Conservation (phyloP, 441 rosid genomes). For the Erodium texanum region DNA sequence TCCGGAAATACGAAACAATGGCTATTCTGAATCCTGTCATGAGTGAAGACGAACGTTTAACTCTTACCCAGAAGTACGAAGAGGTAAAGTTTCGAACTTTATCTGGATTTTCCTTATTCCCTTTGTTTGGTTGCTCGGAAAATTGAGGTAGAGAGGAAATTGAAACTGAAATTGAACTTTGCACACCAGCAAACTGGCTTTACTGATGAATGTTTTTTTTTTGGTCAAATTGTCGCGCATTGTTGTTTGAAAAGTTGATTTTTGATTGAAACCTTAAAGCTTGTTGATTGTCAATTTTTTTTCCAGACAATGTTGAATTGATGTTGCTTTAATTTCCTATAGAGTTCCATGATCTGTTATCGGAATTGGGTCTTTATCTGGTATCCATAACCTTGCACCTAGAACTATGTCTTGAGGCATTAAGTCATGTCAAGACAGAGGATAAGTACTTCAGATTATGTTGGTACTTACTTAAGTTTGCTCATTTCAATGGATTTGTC, state of each 20-base stretch:
- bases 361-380: too few relatives aligned
- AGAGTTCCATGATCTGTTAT: too few relatives aligned
- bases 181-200: background rate
- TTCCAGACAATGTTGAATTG: background rate
- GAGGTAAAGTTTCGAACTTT: slow-evolving; percentile 13
- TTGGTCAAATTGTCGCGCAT: background rate
- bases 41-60: slow-evolving; percentile 14
- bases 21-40: slow-evolving; percentile 16
- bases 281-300: background rate
- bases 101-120: background rate
- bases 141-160: background rate
- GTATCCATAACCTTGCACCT: too few relatives aligned
- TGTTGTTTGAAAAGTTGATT: background rate
- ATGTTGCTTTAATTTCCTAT: background rate
- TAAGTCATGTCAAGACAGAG: background rate
- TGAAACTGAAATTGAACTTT: background rate
- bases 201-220: background rate
- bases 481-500: background rate
- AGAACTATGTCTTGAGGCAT: background rate
- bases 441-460: background rate
- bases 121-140: slow-evolving; percentile 6
- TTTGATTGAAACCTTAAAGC: background rate
- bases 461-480: background rate
- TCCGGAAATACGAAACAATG: slow-evolving; percentile 18
- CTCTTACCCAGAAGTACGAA: slow-evolving; percentile 17